Conservation (phyloP, 768 basidiomycete species). For the Kockovaella imperatae region DNA sequence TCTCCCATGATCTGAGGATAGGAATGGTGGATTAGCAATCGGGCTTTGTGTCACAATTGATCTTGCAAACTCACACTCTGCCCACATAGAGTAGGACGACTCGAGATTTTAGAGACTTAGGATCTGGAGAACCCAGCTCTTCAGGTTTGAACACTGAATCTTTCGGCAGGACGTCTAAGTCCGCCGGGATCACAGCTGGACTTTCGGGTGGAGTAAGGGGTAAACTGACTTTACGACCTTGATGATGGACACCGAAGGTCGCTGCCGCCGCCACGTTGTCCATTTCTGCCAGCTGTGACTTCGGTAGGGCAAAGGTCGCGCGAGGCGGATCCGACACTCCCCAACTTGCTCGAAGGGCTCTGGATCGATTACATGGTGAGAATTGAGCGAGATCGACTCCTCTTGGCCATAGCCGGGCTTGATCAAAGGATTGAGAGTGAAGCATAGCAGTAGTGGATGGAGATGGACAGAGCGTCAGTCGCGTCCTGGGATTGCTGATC, state of each 20-base stretch:
- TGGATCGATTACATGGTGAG: slow-evolving; percentile 37
- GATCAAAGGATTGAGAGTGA: slow-evolving; percentile 33
- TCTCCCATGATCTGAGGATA: slow-evolving; percentile 46
- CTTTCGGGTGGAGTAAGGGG: slow-evolving; percentile 23
- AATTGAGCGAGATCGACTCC: slow-evolving; percentile 47
- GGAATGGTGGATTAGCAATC: neutral
- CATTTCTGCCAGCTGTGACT: neutral
- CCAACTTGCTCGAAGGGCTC: slow-evolving; percentile 39
- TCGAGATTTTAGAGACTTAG: slow-evolving; percentile 5
- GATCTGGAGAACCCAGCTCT: neutral
- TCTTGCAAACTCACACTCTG: slow-evolving; percentile 34
- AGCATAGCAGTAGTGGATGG: slow-evolving; percentile 46
- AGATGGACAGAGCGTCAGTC: slow-evolving; percentile 47
- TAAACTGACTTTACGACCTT: slow-evolving; percentile 17
- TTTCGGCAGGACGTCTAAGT: neutral
- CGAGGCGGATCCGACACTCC: slow-evolving; percentile 14
- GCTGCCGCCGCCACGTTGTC: too few species aligned
- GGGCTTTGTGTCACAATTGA: neutral
- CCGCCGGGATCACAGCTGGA: slow-evolving; percentile 15
- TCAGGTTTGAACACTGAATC: neutral
- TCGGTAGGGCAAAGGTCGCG: neutral
- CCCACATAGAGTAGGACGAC: slow-evolving; percentile 46
- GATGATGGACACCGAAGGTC: slow-evolving; percentile 7
- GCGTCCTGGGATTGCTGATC: slow-evolving; percentile 21
- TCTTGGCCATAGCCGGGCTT: slow-evolving; percentile 47